Evolutionary conservation across 129 eudicot genomes (phyloP), one percentile per base, ranked within the genome.

Genomic region (Helichrysum umbraculigerum): DNA sequence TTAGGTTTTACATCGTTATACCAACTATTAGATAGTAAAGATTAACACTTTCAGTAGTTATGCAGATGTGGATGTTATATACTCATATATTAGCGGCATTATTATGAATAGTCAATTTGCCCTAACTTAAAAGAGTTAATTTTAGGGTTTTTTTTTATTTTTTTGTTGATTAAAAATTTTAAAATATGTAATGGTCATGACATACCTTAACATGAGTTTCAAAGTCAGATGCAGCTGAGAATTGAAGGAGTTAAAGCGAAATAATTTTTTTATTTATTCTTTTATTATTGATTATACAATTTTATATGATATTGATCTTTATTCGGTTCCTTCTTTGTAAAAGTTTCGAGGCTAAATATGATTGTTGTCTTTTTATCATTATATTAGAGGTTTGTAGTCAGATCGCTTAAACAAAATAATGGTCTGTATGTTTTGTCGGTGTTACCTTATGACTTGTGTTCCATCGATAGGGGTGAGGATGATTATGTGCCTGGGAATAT

Each of bases 401-500:
- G 35, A n/a, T 72, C 17, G 22, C 76, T 2, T 72, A 72, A 34
- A 56, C 66, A 72, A 30, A 56, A 30, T 63, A n/a, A 29, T 25
- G 9, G 25, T 50, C 25, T 44, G 19, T 52, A n/a, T 32, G 5
- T 9, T 32, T 76, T 47, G 4, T 39, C 47, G 39, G 6, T 65
- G 65, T 3, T 19, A 16, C 17, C 72, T 64, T 67, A 7, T 68
- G 68, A 15, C 64, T 56, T 72, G 8, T 83, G 33, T 41, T 83
- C 10, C 19, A 54, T 42, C 1, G 68, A 74, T 73, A 94, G 98
- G 85, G 97, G 96, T 2, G 92, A 80, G 0, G 98, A 89, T 81
- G 98, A 87, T 79, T 94, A 91, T 60, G 52, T 91, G 73, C 93
- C 97, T 0, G 97, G 98, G 66, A 94, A 91, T 68, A 94, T 94